phyloP scores from a whole-genome alignment of 441 rosid species.

The Populus hybrid region DNA sequence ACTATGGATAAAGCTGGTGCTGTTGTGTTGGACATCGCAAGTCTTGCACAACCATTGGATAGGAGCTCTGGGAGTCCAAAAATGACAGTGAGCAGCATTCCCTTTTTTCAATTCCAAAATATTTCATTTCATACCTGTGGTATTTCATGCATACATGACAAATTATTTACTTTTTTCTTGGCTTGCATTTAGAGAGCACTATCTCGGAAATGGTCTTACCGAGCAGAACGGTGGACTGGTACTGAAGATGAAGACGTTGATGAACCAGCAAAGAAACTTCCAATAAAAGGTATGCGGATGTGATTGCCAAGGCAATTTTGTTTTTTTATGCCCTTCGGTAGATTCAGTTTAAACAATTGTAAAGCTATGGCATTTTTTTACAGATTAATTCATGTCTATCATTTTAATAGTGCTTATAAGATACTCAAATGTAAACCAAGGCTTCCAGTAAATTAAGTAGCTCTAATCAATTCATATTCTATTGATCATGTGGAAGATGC shows the following conservation, averaged over 20 bases:
- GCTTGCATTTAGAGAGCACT: neutral
- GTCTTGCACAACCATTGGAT: neutral
- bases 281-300: neutral
- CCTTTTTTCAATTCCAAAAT: neutral
- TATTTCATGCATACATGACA: neutral
- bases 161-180: neutral
- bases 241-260: neutral
- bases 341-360: neutral
- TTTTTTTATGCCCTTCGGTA: neutral
- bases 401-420: neutral
- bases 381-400: neutral
- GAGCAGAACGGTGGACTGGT: neutral
- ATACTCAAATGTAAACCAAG: neutral
- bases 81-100: neutral
- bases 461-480: neutral
- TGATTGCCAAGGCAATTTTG: neutral
- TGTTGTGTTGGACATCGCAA: neutral
- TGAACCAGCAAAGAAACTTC: neutral
- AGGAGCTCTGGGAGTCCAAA: neutral
- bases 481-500: neutral
- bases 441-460: neutral
- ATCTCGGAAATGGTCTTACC: neutral
- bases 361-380: too few species aligned
- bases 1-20: neutral
- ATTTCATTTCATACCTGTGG: neutral